phyloP scores from a whole-genome alignment of 106 monocot genomes.

The Allium sativum region DNA sequence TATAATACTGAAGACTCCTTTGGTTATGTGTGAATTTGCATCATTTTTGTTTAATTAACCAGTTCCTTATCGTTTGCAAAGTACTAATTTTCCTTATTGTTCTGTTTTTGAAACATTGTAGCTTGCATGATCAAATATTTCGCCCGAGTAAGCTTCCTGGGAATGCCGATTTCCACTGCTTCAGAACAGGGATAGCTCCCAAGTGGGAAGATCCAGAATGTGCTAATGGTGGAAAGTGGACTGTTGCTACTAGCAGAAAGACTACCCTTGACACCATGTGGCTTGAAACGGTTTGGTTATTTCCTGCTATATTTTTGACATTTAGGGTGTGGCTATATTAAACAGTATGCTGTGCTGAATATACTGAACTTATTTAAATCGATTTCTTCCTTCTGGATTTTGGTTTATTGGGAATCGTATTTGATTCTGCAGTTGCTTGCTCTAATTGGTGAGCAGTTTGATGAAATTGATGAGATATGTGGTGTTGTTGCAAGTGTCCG shows the following conservation, averaged over 20 bases:
- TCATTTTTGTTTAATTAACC: no score
- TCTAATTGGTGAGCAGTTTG: constrained; percentile 98
- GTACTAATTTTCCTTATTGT: not conserved
- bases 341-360: no score
- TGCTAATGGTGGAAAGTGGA: constrained; percentile 89
- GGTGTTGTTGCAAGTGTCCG: constrained; percentile 94
- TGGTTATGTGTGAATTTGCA: not conserved
- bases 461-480: constrained; percentile 87
- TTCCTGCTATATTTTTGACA: not conserved
- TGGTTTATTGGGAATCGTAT: no score
- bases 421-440: constrained; percentile 67
- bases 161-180: constrained; percentile 89
- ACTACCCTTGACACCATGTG: constrained; percentile 77
- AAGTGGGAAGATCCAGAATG: constrained; percentile 99
- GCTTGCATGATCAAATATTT: constrained; percentile 93
- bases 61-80: no score
- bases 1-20: not conserved
- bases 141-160: constrained; percentile 67
- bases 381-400: no score
- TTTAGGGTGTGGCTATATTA: no score
- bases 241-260: constrained; percentile 60
- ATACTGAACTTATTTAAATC: no score
- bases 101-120: constrained; percentile 16
- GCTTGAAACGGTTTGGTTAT: constrained; percentile 71
- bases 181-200: constrained; percentile 80